Base-by-base conservation (phyloP, 2,329 filamentous ascomycete genomes). In the Westerdykella aurantiaca region DNA sequence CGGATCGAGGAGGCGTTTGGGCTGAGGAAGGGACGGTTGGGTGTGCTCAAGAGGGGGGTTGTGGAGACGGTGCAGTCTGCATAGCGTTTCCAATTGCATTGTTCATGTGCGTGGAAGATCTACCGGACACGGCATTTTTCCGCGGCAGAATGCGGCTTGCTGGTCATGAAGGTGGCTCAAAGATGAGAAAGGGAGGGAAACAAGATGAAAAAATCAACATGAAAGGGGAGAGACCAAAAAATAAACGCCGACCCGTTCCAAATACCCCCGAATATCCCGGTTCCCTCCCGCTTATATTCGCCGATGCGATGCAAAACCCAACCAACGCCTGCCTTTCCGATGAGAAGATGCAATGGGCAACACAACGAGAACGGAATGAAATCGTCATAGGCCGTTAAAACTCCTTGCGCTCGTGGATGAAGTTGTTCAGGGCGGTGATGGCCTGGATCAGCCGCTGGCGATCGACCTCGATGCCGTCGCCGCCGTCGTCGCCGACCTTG, bases 401-500 rank as follows among this genome's bases (percentile, higher is more conserved):
- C 42, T 67, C 64, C 38, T 56, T 56, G 34, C 54, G 53, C 42
- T 67, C 63, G 25, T 66, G 57, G 50, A 67, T 66, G 52, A 66
- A 67, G 51, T 66, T 66, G 50, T 67, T 66, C 34, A 67, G 42
- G 10, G 63, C 62, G 42, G 59, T 58, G 42, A 67, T 46, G 7
- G 61, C 63, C 45, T 60, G 47, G 33, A 58, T 60, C 25, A 67
- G 46, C 31, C 48, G 46, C 31, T 66, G 60, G 42, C 66, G 60
- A 40, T 57, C 55, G 37, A 67, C 49, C 22, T 66, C 62, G 37
- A 67, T 51, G 11, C 62, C 63, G 40, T 59, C 59, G 22, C 56
- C 56, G 34, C 53, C 50, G 31, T 66, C 61, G 43, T 63, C 63
- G 16, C 63, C 64, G 22, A 67, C 56, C 46, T 59, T 61, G 41